These are phyloP conservation scores for Phytophthora niederhauseri DNA, from an alignment of 352 stramenopile species.

Conservation along the genomic window DNA sequence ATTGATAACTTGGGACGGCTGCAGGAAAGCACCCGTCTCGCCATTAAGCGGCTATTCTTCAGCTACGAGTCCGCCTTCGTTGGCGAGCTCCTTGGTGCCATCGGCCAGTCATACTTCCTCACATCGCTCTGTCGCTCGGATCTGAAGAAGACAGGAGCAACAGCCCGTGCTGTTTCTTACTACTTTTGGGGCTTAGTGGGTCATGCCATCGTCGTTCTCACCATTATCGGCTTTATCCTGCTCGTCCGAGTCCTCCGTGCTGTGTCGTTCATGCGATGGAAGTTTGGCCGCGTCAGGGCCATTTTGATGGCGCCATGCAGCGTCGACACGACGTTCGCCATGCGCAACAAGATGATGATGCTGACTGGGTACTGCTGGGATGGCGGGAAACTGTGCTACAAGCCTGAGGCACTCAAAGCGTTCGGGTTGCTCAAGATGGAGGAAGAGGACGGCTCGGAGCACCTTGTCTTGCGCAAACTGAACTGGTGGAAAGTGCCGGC, in stretches of 20 bases:
- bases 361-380: slow-evolving; percentile 22
- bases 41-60: slow-evolving; percentile 26
- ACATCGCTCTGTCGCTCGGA: slow-evolving; percentile 21
- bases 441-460: slow-evolving; percentile 16
- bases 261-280: neutral
- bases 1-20: slow-evolving; percentile 25
- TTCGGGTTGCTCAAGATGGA: slow-evolving; percentile 26
- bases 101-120: slow-evolving; percentile 11
- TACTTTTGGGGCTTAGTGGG: neutral
- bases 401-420: slow-evolving; percentile 17
- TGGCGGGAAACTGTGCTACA: slow-evolving; percentile 23
- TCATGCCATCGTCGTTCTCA: neutral
- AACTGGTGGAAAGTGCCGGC: slow-evolving; percentile 14
- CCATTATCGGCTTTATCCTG: neutral
- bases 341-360: slow-evolving; percentile 26
- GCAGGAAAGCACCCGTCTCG: slow-evolving; percentile 2
- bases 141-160: neutral
- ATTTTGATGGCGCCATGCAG: slow-evolving; percentile 1
- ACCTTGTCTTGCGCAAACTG: slow-evolving; percentile 21
- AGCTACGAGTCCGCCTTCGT: slow-evolving; percentile 30
- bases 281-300: neutral
- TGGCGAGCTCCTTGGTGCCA: slow-evolving; percentile 20
- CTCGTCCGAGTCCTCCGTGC: neutral
- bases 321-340: slow-evolving; percentile 1
- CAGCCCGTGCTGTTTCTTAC: neutral